phyloP scores from a whole-genome alignment of 2,329 filamentous ascomycete species.

The Pseudogymnoascus destructans region DNA sequence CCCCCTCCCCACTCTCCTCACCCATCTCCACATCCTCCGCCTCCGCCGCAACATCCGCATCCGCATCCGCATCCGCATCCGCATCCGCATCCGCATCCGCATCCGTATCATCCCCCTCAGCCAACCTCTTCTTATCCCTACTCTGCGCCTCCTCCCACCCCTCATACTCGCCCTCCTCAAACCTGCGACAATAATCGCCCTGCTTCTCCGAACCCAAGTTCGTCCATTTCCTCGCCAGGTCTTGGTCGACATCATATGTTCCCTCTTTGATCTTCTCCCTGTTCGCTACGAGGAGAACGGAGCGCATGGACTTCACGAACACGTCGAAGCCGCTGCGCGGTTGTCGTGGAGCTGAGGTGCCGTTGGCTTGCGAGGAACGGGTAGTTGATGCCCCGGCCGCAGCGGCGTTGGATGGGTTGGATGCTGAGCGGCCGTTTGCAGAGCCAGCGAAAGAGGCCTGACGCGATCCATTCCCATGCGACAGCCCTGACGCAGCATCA shows the following conservation, averaged over 20 bases:
- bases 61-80: background rate
- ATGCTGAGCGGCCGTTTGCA: slow-evolving; percentile 38
- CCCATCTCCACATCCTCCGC: slow-evolving; percentile 2
- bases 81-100: too few species aligned
- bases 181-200: slow-evolving; percentile 11
- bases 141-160: background rate
- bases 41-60: background rate
- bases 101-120: background rate
- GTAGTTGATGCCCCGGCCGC: slow-evolving; percentile 23
- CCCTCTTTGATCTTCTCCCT: slow-evolving; percentile 19
- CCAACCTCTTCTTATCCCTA: background rate
- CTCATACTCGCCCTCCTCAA: background rate
- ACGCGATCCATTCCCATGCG: slow-evolving; percentile 35
- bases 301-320: slow-evolving; percentile 22
- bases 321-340: slow-evolving; percentile 20
- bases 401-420: slow-evolving; percentile 32
- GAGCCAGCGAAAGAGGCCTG: slow-evolving; percentile 28
- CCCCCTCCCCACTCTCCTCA: background rate
- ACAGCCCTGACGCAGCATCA: slow-evolving; percentile 29
- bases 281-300: slow-evolving; percentile 17
- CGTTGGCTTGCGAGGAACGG: slow-evolving; percentile 14
- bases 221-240: slow-evolving; percentile 22
- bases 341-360: slow-evolving; percentile 25
- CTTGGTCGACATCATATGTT: slow-evolving; percentile 21
- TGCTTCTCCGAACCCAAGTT: slow-evolving; percentile 17